phyloP scores from a whole-genome alignment of 1,284 basidiomycete genomes.

The Trichosporon asahii region DNA sequence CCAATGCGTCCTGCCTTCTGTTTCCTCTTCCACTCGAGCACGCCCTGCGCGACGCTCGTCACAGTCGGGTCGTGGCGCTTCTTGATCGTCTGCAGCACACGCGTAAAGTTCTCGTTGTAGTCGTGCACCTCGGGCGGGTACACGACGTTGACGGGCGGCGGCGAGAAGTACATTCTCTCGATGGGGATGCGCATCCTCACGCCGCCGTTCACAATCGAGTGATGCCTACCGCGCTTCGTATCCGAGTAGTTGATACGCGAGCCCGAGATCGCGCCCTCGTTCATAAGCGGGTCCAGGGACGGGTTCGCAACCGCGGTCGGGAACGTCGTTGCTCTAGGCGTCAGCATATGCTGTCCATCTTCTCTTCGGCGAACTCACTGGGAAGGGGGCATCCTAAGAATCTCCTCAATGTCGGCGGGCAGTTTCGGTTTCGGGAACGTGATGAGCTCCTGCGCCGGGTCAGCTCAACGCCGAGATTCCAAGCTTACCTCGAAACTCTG shows the following conservation, averaged over 20 bases:
- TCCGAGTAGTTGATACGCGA: slow-evolving; percentile 23
- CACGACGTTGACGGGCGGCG: slow-evolving; percentile 60
- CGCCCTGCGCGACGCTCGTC: slow-evolving; percentile 88
- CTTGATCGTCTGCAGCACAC: slow-evolving; percentile 84
- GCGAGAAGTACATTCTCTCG: slow-evolving; percentile 74
- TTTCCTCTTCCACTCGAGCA: slow-evolving; percentile 61
- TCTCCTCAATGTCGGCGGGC: slow-evolving; percentile 64
- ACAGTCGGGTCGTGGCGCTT: slow-evolving; percentile 95
- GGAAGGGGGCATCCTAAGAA: slow-evolving; percentile 59
- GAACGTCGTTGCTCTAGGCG: slow-evolving; percentile 27
- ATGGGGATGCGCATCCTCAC: slow-evolving; percentile 45
- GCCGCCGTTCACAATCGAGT: slow-evolving; percentile 22
- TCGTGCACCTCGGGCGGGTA: slow-evolving; percentile 94
- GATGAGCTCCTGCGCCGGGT: slow-evolving; percentile 71
- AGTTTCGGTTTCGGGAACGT: slow-evolving; percentile 73
- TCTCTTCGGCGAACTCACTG: too few relatives aligned
- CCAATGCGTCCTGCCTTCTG: slow-evolving; percentile 56
- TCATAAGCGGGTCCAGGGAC: slow-evolving; percentile 48
- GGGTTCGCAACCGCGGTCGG: slow-evolving; percentile 50
- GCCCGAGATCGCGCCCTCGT: slow-evolving; percentile 33
- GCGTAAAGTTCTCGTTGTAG: slow-evolving; percentile 90
- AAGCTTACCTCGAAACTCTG: slow-evolving; percentile 87
- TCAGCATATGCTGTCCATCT: too few relatives aligned
- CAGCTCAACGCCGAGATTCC: slow-evolving; percentile 7
- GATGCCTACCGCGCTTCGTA: slow-evolving; percentile 22